Evolutionary conservation across 805 yeast genomes (phyloP).

Genomic region (Jamesozyma rosinii): DNA sequence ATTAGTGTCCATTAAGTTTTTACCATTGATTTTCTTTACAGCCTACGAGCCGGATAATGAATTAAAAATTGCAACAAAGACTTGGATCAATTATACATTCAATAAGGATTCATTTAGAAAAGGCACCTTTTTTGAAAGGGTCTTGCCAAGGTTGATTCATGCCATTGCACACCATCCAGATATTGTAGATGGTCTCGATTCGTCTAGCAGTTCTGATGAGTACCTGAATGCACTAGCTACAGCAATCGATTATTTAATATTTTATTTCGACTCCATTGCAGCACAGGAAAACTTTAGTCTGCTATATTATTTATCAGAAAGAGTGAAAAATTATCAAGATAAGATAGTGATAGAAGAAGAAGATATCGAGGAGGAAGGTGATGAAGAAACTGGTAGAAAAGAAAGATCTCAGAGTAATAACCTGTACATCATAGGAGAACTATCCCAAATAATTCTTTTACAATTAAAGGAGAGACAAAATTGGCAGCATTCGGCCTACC

Average conservation of each 20-base stretch:
- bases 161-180: conserved; percentile 59
- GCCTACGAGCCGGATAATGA: conserved; percentile 63
- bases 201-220: conserved; percentile 24
- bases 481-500: conserved; percentile 75
- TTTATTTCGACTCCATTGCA: conserved; percentile 51
- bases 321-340: conserved; percentile 73
- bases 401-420: conserved; percentile 24
- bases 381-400: conserved; percentile 16
- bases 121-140: conserved; percentile 52
- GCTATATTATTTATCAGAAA: conserved; percentile 63
- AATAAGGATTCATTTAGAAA: conserved; percentile 26
- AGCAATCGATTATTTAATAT: conserved; percentile 51
- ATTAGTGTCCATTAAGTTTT: conserved; percentile 51
- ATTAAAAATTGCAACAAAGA: conserved; percentile 43
- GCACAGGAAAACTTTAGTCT: conserved; percentile 60
- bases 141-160: conserved; percentile 59
- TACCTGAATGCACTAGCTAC: conserved; percentile 40
- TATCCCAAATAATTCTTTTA: conserved; percentile 57
- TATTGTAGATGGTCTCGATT: conserved; percentile 43
- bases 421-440: conserved; percentile 61
- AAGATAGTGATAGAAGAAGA: conserved; percentile 32
- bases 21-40: conserved; percentile 59
- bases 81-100: conserved; percentile 64
- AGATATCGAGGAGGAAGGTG: conserved; percentile 5
- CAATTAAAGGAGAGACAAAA: conserved; percentile 46